Conservation (phyloP, 495 filamentous ascomycete species). For the Penicillium paxilli region DNA sequence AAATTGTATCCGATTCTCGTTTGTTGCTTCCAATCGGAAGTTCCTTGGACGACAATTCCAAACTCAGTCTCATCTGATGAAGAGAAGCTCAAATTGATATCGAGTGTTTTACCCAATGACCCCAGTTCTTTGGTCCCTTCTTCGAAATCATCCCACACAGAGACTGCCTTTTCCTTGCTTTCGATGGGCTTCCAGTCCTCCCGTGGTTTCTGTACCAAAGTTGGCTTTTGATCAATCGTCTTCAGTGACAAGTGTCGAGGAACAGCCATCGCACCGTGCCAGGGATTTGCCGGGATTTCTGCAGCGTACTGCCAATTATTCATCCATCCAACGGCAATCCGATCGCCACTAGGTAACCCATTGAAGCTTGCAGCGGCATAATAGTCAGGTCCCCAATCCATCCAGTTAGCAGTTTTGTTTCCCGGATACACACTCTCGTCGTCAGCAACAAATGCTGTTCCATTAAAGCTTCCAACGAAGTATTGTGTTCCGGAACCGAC, state of each 20-base stretch:
- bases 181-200: constrained; percentile 17
- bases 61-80: constrained; percentile 14
- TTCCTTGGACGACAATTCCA: constrained; percentile 26
- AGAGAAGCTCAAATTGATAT: constrained; percentile 26
- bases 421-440: constrained; percentile 10
- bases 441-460: constrained; percentile 31
- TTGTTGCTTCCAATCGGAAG: constrained; percentile 38
- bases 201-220: constrained; percentile 24
- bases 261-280: constrained; percentile 52
- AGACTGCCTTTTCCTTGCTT: background rate
- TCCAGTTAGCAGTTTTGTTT: constrained; percentile 25
- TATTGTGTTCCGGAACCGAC: constrained; percentile 43
- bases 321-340: constrained; percentile 55
- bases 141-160: constrained; percentile 10
- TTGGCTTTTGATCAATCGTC: constrained; percentile 17
- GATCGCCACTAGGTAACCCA: constrained; percentile 36
- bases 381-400: constrained; percentile 60
- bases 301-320: constrained; percentile 59
- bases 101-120: constrained; percentile 18
- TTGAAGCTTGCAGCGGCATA: constrained; percentile 58
- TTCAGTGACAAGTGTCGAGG: constrained; percentile 42
- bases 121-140: constrained; percentile 16
- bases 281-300: constrained; percentile 39
- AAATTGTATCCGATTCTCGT: constrained; percentile 44
- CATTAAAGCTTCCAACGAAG: constrained; percentile 38